Base-by-base conservation (phyloP, 192 early-diverging fungal genomes). In the Entomortierella beljakovae region DNA sequence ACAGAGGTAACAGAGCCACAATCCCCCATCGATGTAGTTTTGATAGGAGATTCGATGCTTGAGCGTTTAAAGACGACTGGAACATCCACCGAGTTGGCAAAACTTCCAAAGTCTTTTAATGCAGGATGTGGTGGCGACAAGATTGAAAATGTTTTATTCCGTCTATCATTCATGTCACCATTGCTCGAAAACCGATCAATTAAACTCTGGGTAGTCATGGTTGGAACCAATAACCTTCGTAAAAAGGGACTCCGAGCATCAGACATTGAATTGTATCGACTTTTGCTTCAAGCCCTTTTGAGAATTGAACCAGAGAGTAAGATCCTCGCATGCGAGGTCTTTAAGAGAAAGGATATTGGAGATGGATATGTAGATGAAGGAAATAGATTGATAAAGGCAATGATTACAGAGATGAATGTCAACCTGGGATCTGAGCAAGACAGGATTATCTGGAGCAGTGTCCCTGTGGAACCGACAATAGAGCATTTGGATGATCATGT, bases 41-140 rank as follows among this genome's bases (percentile, higher is more conserved):
- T 66, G 0, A 66, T 66, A 2, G 64, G 64, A 1, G 64, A 66
- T 22, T 66, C 64, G 6, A 66, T 66, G 64, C 53, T 66, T 10
- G 64, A 66, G 28, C 51, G 64, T 18, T 31, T 66, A 26, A 66
- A 66, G 64, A 66, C 64, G 5, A 66, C 64, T 22, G 64, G 64
- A 26, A n/a, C 54, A 2, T 53, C 38, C 9, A 66, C 64, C 1
- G 18, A 26, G 1, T 7, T 66, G 1, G 53, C 64, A 56, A 22
- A 56, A 8, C 37, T 66, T 1, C 38, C 51, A 23, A 7, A n/a
- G n/a, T 66, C 52, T 10, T 43, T 66, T 31, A 66, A 66, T 29
- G 53, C 29, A 15, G 64, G 64, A 4, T 66, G 64, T n/a, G 64
- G 64, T 32, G 64, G 64, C 26, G 64, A 66, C 53, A 66, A 66